Base-by-base conservation (phyloP, 805 yeast genomes). In the Ogataea siamensis region DNA sequence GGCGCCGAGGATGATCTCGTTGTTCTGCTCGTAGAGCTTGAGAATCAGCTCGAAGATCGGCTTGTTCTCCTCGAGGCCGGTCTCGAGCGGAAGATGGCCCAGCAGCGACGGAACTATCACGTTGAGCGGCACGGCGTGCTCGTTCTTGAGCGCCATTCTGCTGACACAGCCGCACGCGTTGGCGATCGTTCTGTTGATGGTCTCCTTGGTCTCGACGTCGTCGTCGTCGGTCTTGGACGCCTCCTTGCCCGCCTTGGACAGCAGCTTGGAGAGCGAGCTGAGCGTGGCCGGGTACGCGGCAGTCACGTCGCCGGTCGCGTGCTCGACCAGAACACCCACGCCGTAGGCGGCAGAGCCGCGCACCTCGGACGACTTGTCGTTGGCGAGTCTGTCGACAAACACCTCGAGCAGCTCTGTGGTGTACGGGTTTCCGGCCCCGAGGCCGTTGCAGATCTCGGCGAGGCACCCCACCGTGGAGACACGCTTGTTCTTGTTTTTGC, bases 151-250 rank as follows among this genome's bases (percentile, higher is more conserved):
- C 10, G 85, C 76, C 85, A 93, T 73, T 66, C 99, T 80, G 12
- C 96, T 89, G 41, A 89, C 95, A 74, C 98, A 93, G 29, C 99
- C 99, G 63, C 93, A 83, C 4, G 96, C 96, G 63, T 93, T 93
- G 43, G 98, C 96, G 51, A 77, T 78, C 5, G 94, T 79, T 68
- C 95, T 76, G 66, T 82, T 81, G 52, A 86, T 76, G 43, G 78
- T 83, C 49, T 87, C 95, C 55, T 74, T 75, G 22, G 86, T 72
- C 61, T 84, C 91, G 49, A 83, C 94, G 54, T 80, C 87, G 45
- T 78, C 84, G 40, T 69, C 77, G 40, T 77, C 82, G 53, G 72
- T 71, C 57, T 68, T 71, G 49, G 69, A 71, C 31, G 71, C 66
- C 66, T 83, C 84, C 62, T 76, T 79, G 61, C 85, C 87, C 44